Conservation (phyloP, 1,139 yeast genomes). For the Sugiyamaella pinicola region DNA sequence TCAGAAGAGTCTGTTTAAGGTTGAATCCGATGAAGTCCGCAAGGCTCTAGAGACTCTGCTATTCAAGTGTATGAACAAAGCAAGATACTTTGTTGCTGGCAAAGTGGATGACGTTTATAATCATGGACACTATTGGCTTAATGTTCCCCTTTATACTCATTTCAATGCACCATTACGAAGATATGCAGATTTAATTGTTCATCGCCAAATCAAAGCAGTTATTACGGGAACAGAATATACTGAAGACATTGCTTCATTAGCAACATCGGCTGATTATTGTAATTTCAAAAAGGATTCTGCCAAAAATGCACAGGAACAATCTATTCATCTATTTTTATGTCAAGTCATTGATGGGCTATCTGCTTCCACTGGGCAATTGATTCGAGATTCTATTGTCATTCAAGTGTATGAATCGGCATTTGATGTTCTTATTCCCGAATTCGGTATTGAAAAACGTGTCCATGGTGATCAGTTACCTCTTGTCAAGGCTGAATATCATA, state of each 20-base stretch:
- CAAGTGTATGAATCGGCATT: slow-evolving; percentile 96
- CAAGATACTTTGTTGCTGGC: slow-evolving; percentile 87
- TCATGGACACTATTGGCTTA: slow-evolving; percentile 72
- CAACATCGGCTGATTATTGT: slow-evolving; percentile 86
- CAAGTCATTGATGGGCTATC: slow-evolving; percentile 83
- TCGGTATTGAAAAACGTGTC: slow-evolving; percentile 95
- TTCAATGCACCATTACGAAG: slow-evolving; percentile 92
- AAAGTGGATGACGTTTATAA: slow-evolving; percentile 73
- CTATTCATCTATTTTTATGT: slow-evolving; percentile 80
- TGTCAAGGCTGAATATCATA: slow-evolving; percentile 89
- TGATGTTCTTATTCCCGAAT: slow-evolving; percentile 90
- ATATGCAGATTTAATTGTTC: slow-evolving; percentile 90
- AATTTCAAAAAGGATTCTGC: slow-evolving; percentile 96
- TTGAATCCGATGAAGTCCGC: slow-evolving; percentile 66
- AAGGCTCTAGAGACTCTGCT: slow-evolving; percentile 78
- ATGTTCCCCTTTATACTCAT: slow-evolving; percentile 86
- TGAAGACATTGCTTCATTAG: slow-evolving; percentile 71
- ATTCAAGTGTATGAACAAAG: slow-evolving; percentile 80
- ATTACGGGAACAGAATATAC: slow-evolving; percentile 47
- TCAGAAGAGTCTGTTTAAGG: slow-evolving; percentile 66
- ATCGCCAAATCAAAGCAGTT: slow-evolving; percentile 79
- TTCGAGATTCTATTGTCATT: slow-evolving; percentile 82
- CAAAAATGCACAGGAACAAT: slow-evolving; percentile 90
- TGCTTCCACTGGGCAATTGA: slow-evolving; percentile 64
- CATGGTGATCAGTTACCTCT: slow-evolving; percentile 97